These are phyloP conservation scores for Coriolopsis trogii DNA, from an alignment of 1,284 basidiomycete genomes.

Conservation along the genomic window DNA sequence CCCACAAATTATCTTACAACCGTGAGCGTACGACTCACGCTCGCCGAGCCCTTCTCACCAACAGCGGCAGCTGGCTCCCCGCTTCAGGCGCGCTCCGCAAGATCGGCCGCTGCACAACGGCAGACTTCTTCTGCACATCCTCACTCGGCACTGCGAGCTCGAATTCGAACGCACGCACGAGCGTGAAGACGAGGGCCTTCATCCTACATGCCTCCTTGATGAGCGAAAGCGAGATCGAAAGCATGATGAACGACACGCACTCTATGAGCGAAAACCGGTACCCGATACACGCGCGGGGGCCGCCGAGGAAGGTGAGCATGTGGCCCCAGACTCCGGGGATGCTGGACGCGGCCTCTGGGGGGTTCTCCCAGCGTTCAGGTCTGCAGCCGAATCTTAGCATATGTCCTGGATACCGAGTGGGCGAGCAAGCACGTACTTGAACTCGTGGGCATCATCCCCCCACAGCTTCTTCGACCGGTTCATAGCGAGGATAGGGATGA, in stretches of 20 bases:
- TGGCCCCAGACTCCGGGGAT: slow-evolving; percentile 65
- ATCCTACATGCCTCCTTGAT: slow-evolving; percentile 60
- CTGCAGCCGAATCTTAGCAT: too few relatives aligned
- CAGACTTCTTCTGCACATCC: slow-evolving; percentile 21
- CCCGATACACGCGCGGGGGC: slow-evolving; percentile 65
- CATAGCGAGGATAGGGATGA: slow-evolving; percentile 50
- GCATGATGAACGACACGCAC: slow-evolving; percentile 35
- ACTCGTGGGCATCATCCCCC: slow-evolving; percentile 58
- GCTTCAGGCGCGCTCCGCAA: slow-evolving; percentile 8
- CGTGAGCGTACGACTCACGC: too few relatives aligned
- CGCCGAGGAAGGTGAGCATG: slow-evolving; percentile 63
- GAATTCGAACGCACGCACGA: slow-evolving; percentile 61
- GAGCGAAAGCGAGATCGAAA: slow-evolving; percentile 30
- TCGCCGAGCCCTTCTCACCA: slow-evolving; percentile 9
- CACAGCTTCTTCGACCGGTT: slow-evolving; percentile 52
- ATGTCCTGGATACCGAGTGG: too few relatives aligned
- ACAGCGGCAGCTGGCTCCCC: slow-evolving; percentile 26
- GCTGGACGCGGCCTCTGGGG: slow-evolving; percentile 43
- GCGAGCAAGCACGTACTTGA: slow-evolving; percentile 43
- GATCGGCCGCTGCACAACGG: slow-evolving; percentile 25
- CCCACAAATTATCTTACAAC: too few relatives aligned
- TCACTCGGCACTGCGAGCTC: too few relatives aligned
- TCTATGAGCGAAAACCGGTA: slow-evolving; percentile 76
- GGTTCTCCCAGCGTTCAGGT: slow-evolving; percentile 61
- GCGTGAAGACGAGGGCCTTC: slow-evolving; percentile 58